Percentiles rank a stretch among this genome's conserved stretches.
phyloP scores from a whole-genome alignment of 495 filamentous ascomycete species.

The Sphaerosporella brunnea region DNA sequence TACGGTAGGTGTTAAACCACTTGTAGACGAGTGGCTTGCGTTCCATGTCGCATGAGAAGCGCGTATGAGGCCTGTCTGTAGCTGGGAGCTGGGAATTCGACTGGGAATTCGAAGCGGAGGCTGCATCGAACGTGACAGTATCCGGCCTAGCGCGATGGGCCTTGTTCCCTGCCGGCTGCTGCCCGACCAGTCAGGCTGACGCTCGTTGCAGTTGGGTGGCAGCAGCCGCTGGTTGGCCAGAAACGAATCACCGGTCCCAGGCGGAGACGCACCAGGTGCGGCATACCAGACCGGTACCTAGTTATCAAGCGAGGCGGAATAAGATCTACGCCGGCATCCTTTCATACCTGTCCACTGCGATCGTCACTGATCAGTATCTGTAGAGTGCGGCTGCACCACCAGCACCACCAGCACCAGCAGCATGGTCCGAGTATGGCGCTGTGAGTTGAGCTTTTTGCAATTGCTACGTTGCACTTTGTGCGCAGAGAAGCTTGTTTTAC shows the following conservation, averaged over 20 bases:
- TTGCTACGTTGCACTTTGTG: no score
- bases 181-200: no score
- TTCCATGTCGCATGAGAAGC: not conserved
- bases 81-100: no score
- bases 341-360: no score
- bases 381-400: no score
- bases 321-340: constrained; percentile 4
- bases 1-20: not conserved
- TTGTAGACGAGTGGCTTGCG: not conserved
- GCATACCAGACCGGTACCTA: no score
- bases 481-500: no score
- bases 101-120: not conserved
- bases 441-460: no score
- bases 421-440: no score
- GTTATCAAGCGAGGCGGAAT: constrained; percentile 5
- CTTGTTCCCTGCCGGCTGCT: not conserved
- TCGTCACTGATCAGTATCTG: no score
- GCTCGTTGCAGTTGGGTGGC: no score
- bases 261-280: not conserved
- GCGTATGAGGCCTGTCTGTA: not conserved
- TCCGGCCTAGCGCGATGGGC: constrained; percentile 1
- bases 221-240: not conserved
- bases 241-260: not conserved
- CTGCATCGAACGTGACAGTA: not conserved
- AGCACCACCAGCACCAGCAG: no score